phyloP scores from a whole-genome alignment of 306 rosid genomes.

The Rosa chinensis region DNA sequence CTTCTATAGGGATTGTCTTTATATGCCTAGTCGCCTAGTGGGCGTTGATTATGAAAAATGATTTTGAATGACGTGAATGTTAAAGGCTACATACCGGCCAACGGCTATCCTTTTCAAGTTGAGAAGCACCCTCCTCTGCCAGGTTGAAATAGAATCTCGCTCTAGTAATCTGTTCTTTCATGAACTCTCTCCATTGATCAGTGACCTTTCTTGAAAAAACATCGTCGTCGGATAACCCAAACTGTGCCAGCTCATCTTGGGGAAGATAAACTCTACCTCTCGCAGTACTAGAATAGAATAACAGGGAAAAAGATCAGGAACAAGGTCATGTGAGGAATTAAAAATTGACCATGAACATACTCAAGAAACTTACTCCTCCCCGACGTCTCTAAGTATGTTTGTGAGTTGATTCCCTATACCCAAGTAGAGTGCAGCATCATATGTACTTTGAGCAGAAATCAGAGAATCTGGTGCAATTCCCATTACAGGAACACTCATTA shows the following conservation, averaged over 20 bases:
- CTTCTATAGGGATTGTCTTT: background rate
- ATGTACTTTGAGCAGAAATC: constrained; percentile 50
- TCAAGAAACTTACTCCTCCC: constrained; percentile 71
- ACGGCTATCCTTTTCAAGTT: constrained; percentile 81
- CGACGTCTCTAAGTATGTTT: constrained; percentile 91
- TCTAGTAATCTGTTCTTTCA: constrained; percentile 78
- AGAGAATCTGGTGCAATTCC: constrained; percentile 70
- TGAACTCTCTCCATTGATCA: constrained; percentile 70
- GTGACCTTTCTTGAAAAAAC: constrained; percentile 59
- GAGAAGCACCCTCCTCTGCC: constrained; percentile 84
- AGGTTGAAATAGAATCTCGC: constrained; percentile 74
- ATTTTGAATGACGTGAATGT: background rate
- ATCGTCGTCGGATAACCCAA: constrained; percentile 62
- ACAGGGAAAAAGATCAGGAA: background rate
- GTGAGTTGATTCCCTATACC: constrained; percentile 90
- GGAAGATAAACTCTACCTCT: constrained; percentile 95
- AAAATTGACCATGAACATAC: background rate
- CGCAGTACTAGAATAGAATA: constrained; percentile 46
- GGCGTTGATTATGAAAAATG: background rate
- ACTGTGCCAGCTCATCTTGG: constrained; percentile 86
- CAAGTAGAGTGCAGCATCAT: constrained; percentile 65
- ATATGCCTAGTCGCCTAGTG: background rate
- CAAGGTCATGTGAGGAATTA: background rate
- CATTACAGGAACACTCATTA: constrained; percentile 90
- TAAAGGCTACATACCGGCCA: constrained; percentile 61